Evolutionary conservation across 257 asterid species (phyloP).

Genomic region (Asclepias syriaca): DNA sequence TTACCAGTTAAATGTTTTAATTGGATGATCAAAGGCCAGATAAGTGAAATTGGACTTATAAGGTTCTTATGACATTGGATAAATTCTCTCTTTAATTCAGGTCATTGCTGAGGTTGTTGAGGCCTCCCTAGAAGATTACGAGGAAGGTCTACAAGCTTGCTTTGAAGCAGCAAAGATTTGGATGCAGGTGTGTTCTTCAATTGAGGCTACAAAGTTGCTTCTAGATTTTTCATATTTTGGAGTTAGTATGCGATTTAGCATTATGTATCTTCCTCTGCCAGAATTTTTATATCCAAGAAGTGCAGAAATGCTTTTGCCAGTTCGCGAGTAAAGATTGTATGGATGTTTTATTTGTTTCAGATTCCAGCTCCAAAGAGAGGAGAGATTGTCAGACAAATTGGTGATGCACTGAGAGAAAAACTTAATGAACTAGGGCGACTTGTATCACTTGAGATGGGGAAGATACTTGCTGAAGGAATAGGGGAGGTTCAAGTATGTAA

Average conservation of each 20-base stretch:
- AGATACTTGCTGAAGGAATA: conserved; percentile 92
- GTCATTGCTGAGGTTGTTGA: conserved; percentile 75
- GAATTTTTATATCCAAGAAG: neutral
- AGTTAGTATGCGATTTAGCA: neutral
- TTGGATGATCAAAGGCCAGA: neutral
- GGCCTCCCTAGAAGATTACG: conserved; percentile 75
- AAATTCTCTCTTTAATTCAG: conserved; percentile 29
- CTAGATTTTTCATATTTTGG: neutral
- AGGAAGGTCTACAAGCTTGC: conserved; percentile 82
- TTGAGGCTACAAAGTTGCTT: conserved; percentile 4
- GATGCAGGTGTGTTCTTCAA: conserved; percentile 66
- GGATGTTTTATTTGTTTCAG: conserved; percentile 36
- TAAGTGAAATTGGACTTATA: neutral
- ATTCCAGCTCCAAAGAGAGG: conserved; percentile 99
- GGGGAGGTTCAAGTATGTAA: conserved; percentile 93
- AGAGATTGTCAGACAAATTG: conserved; percentile 95
- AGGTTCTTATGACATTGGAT: neutral
- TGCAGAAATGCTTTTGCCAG: neutral
- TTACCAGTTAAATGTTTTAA: neutral
- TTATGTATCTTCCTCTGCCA: neutral
- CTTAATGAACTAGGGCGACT: conserved; percentile 88
- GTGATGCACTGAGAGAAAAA: conserved; percentile 85
- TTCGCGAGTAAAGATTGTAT: neutral
- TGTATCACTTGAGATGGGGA: conserved; percentile 98
- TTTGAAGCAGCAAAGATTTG: conserved; percentile 69